A percentile compares a stretch with the other conserved stretches of the same genome.
Conservation (phyloP, 2,329 filamentous ascomycete species). For the Trichoderma harzianum region DNA sequence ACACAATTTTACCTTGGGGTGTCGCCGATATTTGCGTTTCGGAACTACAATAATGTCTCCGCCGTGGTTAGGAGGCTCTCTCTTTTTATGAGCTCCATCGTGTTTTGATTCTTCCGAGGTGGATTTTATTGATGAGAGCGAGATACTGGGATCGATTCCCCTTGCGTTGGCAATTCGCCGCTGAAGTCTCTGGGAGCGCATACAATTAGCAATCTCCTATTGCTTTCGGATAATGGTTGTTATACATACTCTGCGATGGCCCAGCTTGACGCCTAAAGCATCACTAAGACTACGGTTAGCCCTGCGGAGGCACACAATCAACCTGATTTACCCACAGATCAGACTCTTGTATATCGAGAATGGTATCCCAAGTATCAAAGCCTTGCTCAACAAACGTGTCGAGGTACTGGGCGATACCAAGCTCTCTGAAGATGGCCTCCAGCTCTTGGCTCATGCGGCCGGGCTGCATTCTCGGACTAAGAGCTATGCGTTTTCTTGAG, state of each 20-base stretch:
- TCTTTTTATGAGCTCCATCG: constrained; percentile 52
- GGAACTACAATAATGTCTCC: constrained; percentile 40
- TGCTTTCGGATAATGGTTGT: neutral
- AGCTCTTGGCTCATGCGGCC: constrained; percentile 55
- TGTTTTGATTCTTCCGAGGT: constrained; percentile 52
- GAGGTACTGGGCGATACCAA: constrained; percentile 76
- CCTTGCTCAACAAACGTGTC: constrained; percentile 71
- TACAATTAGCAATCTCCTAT: neutral
- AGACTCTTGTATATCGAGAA: constrained; percentile 79
- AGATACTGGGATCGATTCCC: constrained; percentile 55
- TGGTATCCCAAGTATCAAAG: constrained; percentile 81
- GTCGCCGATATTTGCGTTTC: constrained; percentile 74
- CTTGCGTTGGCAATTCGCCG: constrained; percentile 73
- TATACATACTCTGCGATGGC: constrained; percentile 68
- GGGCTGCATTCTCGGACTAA: constrained; percentile 14
- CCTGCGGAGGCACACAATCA: neutral
- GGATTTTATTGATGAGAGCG: constrained; percentile 48
- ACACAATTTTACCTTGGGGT: constrained; percentile 60
- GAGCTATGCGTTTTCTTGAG: neutral
- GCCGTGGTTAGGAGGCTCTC: constrained; percentile 44
- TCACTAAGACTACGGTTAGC: constrained; percentile 50
- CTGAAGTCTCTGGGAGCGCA: constrained; percentile 68
- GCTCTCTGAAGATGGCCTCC: constrained; percentile 64
- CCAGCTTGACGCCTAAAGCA: constrained; percentile 72
- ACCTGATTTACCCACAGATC: constrained; percentile 60